A percentile compares a stretch with the other conserved stretches of the same genome.
These are phyloP conservation scores for Talaromyces sp. DNA, from an alignment of 2,329 filamentous ascomycete genomes.

Conservation along the genomic window DNA sequence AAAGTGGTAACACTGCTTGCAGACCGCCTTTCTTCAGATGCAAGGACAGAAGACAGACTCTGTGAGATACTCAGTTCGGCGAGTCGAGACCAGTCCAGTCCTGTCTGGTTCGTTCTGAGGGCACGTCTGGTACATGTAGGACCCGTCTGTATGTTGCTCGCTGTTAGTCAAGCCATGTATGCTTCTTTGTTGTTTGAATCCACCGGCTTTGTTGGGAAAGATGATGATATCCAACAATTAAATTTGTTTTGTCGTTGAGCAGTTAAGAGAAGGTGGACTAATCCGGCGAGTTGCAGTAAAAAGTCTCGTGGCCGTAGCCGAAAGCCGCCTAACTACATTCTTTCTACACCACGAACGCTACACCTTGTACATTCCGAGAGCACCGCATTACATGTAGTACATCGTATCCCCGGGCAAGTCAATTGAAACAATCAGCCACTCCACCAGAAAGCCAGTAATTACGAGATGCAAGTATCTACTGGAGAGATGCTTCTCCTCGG, in stretches of 20 bases:
- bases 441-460: neutral
- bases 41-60: constrained; percentile 1
- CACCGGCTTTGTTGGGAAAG: neutral
- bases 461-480: neutral
- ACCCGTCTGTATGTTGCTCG: neutral
- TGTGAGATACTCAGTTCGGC: neutral
- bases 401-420: neutral
- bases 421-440: neutral
- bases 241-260: neutral
- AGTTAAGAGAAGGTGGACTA: neutral
- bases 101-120: neutral
- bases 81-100: constrained; percentile 10
- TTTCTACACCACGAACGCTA: neutral
- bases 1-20: constrained; percentile 6
- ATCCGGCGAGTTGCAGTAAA: constrained; percentile 13
- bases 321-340: neutral
- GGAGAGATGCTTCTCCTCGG: neutral
- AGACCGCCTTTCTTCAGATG: constrained; percentile 15
- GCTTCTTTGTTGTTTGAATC: neutral
- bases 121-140: constrained; percentile 2
- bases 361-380: neutral
- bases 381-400: neutral
- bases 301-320: constrained; percentile 7
- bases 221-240: constrained; percentile 4
- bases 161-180: neutral